A percentile compares a stretch with the other conserved stretches of the same genome.
Evolutionary conservation across 805 yeast species (phyloP).

Genomic region (Lipomyces kockii): DNA sequence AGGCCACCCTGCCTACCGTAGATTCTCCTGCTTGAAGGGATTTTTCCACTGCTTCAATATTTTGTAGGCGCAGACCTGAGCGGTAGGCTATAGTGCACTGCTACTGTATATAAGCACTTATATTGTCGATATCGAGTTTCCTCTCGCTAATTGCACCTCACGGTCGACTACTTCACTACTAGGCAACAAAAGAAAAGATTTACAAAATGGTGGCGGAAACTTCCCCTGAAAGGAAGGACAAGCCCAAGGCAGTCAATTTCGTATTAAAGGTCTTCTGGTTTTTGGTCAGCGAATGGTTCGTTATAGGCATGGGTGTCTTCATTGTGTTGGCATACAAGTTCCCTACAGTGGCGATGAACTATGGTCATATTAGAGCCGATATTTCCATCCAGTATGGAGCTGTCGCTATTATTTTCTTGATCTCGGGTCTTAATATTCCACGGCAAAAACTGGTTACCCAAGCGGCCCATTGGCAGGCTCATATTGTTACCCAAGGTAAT

Average conservation of each 20-base stretch:
- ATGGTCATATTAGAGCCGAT: constrained; percentile 74
- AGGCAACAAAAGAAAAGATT: not conserved
- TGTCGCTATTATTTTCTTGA: constrained; percentile 80
- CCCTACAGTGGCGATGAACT: constrained; percentile 83
- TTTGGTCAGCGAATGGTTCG: constrained; percentile 64
- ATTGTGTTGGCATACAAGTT: constrained; percentile 76
- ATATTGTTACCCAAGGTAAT: constrained; percentile 59
- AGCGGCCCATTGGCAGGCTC: constrained; percentile 81
- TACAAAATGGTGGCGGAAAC: not conserved
- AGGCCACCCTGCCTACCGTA: not conserved
- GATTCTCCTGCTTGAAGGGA: not conserved
- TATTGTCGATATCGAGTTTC: not conserved
- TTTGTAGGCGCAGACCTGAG: not conserved
- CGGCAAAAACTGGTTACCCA: constrained; percentile 65
- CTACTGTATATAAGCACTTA: not conserved
- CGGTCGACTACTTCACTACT: not conserved
- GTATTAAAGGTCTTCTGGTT: constrained; percentile 8
- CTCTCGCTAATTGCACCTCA: not conserved
- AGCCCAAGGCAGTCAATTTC: not conserved
- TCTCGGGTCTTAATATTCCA: constrained; percentile 79
- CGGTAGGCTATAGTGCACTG: not conserved
- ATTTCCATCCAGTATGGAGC: constrained; percentile 84
- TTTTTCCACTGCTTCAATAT: not conserved
- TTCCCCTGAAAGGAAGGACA: not conserved
- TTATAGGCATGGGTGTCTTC: constrained; percentile 69